Base-by-base conservation (phyloP, 768 basidiomycete species). In the Suillus fuscotomentosus region DNA sequence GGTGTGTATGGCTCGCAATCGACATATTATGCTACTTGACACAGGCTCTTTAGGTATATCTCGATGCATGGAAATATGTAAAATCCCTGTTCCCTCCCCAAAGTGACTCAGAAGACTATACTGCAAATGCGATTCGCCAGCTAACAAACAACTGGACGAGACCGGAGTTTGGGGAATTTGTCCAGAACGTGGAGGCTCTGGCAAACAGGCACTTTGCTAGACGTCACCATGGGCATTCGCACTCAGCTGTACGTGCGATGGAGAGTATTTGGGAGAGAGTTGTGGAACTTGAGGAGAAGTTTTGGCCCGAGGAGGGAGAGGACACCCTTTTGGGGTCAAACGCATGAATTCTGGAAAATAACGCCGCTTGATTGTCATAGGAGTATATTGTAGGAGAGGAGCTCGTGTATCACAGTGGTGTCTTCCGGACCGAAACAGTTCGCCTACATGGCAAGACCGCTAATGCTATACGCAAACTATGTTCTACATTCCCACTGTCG, bases 91-190 rank as follows among this genome's bases (percentile, higher is more conserved):
- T 69, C 61, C 22, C 66, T 3, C 20, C 65, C 39, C 24, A 60
- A 47, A 11, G 41, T 41, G 11, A 48, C 38, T 63, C 67, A 24
- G 39, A 67, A 39, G 67, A 68, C 20, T 59, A 63, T n/a, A 67
- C 72, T 17, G 56, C 63, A 24, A 48, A 65, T 39, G 82, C 83
- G 2, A 70, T 88, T 36, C 65, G 68, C 7, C 74, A 80, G n/a
- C 82, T 93, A 42, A 83, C 86, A 20, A 74, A 80, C 27, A 90
- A 85, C 71, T 93, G 90, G 91, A 88, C 77, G 27, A 79, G 73
- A 61, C 72, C 76, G 0, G 86, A 84, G 62, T 88, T 88, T 66
- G 77, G 76, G 22, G 68, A 69, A 10, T 88, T 89, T 66, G 87
- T 89, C 10, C 68, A 82, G 31, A 77, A 76, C 1, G 76, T 89